Conservation (phyloP, 129 eudicot species). For the Scalesia atractyloides region DNA sequence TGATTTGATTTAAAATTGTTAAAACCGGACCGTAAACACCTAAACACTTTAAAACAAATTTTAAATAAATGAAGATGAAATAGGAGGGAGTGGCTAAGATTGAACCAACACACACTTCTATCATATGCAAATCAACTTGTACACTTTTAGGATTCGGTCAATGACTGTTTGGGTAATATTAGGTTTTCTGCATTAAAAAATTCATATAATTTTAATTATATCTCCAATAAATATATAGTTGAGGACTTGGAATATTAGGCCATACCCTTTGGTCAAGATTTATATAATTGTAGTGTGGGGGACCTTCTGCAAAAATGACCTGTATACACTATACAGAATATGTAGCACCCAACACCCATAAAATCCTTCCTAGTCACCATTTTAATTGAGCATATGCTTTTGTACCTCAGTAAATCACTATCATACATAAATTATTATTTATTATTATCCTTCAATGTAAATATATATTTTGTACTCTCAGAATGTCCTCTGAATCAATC, state of each 20-base stretch:
- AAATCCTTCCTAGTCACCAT: conserved; percentile 24
- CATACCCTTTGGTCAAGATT: conserved; percentile 36
- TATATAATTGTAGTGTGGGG: conserved; percentile 32
- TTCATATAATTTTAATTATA: no score
- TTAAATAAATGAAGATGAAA: neutral
- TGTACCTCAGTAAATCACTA: conserved; percentile 22
- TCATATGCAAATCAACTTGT: neutral
- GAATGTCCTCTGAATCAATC: conserved; percentile 30
- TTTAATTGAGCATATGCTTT: neutral
- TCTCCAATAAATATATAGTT: conserved; percentile 11
- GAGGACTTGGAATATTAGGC: conserved; percentile 30
- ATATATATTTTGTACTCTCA: conserved; percentile 11
- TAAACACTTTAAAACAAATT: neutral
- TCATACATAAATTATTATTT: conserved; percentile 1
- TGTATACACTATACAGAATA: conserved; percentile 24
- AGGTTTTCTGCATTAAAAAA: conserved; percentile 18
- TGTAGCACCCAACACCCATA: no score
- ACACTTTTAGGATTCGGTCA: neutral
- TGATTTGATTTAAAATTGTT: no score
- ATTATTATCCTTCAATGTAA: neutral
- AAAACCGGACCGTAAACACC: no score
- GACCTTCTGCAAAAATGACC: conserved; percentile 34
- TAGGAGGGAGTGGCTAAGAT: neutral
- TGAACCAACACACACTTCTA: neutral
- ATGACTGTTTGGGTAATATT: neutral